Evolutionary conservation across 139 green algal species (phyloP), one percentile per base, ranked within the genome.

Genomic region (Tetradesmus lagerheimii): DNA sequence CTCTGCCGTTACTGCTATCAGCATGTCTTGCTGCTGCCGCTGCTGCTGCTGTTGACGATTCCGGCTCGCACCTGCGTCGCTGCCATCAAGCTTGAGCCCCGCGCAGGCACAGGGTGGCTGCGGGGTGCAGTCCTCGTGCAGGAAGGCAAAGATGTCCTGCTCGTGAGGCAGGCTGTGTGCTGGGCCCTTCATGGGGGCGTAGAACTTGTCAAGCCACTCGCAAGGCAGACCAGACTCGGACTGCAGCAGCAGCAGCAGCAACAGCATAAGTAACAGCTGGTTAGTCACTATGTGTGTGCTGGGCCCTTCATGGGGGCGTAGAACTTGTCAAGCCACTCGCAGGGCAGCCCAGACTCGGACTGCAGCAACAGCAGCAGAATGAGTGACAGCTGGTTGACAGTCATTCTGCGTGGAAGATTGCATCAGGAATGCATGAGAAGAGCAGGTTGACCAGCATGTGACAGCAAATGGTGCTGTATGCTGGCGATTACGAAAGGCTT

Each of bases 81-180:
- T 88, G 80, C 80, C 66, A 64, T 91, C 88, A 43, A 91, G 82
- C 43, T 77, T 91, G 23, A 91, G 15, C 0, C 66, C 80, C 4
- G 64, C 38, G 80, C 88, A 91, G 6, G 80, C 88, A 38, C 88
- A 91, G 25, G 88, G 88, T 20, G 88, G 80, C 29, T 83, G 80
- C 37, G 88, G 88, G 50, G 25, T 86, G 88, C 88, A 91, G 66
- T 91, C 88, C n/a, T 91, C 66, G 47, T 66, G 50, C 41, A 91
- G 31, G 64, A 91, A 91, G 8, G 15, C 66, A 27, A 38, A 15
- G 67, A 91, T 91, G 88, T 88, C 88, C 18, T n/a, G 39, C 80
- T 91, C 88, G 66, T 91, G 88, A 0, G 88, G 88, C 66, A 91
- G 35, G 6, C 35, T 64, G 27, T 88, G 80, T 34, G 66, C 80